phyloP scores from a whole-genome alignment of 2,329 filamentous ascomycete species.

The Calonectria honghensis region DNA sequence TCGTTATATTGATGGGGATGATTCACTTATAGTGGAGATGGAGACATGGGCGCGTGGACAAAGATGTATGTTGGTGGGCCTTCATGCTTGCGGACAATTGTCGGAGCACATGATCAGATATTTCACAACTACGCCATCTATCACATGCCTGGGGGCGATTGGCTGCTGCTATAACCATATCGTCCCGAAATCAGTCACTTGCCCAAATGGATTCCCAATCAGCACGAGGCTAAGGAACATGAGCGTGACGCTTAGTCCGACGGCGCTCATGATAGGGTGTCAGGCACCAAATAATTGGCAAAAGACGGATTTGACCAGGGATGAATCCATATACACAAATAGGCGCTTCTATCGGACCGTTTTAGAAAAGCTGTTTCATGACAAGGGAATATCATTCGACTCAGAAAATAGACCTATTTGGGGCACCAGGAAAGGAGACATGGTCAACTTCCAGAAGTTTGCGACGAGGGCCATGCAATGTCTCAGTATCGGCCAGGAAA shows the following conservation, averaged over 20 bases:
- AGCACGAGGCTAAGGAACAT: conserved; percentile 56
- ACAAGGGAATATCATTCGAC: conserved; percentile 49
- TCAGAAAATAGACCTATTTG: conserved; percentile 49
- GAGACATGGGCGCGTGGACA: conserved; percentile 54
- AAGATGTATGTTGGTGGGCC: conserved; percentile 57
- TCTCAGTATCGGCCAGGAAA: conserved; percentile 44
- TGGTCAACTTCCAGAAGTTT: conserved; percentile 53
- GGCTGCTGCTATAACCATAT: conserved; percentile 61
- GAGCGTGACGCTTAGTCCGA: conserved; percentile 54
- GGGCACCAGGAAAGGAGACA: conserved; percentile 57
- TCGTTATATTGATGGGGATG: conserved; percentile 56
- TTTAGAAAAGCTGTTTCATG: conserved; percentile 54
- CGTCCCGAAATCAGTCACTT: conserved; percentile 57
- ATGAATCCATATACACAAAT: conserved; percentile 50
- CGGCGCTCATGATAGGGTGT: conserved; percentile 59
- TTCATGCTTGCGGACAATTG: conserved; percentile 59
- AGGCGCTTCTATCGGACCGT: conserved; percentile 55
- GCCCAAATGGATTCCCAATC: conserved; percentile 62
- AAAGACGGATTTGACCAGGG: conserved; percentile 40
- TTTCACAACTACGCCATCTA: conserved; percentile 49
- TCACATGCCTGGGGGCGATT: conserved; percentile 53
- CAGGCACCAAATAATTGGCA: conserved; percentile 60
- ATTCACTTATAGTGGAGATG: conserved; percentile 48
- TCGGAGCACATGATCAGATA: conserved; percentile 59
- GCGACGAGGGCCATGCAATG: conserved; percentile 53